Conservation (phyloP, 1,284 basidiomycete genomes). For the Sporisorium reilianum region DNA sequence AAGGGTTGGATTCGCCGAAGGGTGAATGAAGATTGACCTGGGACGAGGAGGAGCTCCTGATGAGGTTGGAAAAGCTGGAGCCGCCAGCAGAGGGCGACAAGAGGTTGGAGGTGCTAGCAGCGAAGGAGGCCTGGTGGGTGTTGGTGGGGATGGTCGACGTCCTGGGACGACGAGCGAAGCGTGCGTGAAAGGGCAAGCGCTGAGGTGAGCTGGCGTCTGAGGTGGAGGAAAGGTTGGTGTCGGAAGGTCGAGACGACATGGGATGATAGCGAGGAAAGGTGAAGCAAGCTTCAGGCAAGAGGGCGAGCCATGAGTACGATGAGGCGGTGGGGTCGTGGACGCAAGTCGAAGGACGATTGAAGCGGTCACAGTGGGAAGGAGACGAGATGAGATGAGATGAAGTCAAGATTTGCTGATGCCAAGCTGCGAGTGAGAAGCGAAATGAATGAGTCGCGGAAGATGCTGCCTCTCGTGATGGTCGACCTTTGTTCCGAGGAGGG, state of each 20-base stretch:
- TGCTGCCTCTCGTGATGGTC: not conserved
- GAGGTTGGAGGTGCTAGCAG: slow-evolving; percentile 47
- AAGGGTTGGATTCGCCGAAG: not conserved
- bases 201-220: slow-evolving; percentile 14
- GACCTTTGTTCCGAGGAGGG: no score
- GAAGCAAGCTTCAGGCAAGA: not conserved
- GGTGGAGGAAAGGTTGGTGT: slow-evolving; percentile 9
- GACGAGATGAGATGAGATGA: slow-evolving; percentile 1
- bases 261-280: no score
- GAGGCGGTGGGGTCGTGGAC: not conserved
- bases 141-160: slow-evolving; percentile 22
- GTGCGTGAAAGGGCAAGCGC: slow-evolving; percentile 20
- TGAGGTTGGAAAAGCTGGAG: slow-evolving; percentile 25
- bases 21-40: slow-evolving; percentile 27
- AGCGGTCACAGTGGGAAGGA: not conserved
- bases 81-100: slow-evolving; percentile 13
- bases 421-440: not conserved
- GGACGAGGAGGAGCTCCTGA: slow-evolving; percentile 38
- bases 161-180: slow-evolving; percentile 30
- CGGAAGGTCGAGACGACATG: slow-evolving; percentile 24
- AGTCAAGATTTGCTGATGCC: not conserved
- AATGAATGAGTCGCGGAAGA: not conserved
- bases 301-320: slow-evolving; percentile 1
- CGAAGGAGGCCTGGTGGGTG: slow-evolving; percentile 20
- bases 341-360: not conserved